Conservation (phyloP, 768 basidiomycete species). For the Arthromyces matolae region DNA sequence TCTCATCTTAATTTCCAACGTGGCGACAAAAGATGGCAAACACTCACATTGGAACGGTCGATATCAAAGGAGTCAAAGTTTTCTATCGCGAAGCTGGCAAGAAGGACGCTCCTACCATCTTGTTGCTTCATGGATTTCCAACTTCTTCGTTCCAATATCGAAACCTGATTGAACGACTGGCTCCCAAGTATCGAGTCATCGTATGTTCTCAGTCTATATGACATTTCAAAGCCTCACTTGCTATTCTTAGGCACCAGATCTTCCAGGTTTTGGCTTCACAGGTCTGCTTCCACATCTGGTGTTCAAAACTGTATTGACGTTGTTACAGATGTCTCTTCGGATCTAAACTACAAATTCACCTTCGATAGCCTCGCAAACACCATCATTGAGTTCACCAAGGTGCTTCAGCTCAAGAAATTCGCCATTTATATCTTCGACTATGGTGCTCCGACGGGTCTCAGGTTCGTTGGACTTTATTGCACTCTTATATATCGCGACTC, state of each 20-base stretch:
- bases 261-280: constrained; percentile 51
- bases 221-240: not conserved
- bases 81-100: constrained; percentile 43
- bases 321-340: constrained; percentile 24
- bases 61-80: constrained; percentile 30
- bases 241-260: constrained; percentile 38
- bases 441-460: constrained; percentile 34
- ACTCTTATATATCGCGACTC: not conserved
- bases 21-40: not conserved
- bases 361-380: constrained; percentile 39
- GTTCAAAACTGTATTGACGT: not conserved
- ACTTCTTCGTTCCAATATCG: constrained; percentile 47
- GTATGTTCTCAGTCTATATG: constrained; percentile 11
- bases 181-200: constrained; percentile 37
- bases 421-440: constrained; percentile 50
- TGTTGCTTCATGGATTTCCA: constrained; percentile 51
- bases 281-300: constrained; percentile 4
- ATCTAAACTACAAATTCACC: constrained; percentile 34
- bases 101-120: constrained; percentile 27
- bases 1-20: not conserved
- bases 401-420: constrained; percentile 34
- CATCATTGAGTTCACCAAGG: constrained; percentile 38
- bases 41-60: constrained; percentile 3
- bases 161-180: constrained; percentile 40
- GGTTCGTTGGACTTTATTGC: constrained; percentile 14